phyloP scores from a whole-genome alignment of 2,329 filamentous ascomycete genomes.

The Cladosporium sp. region DNA sequence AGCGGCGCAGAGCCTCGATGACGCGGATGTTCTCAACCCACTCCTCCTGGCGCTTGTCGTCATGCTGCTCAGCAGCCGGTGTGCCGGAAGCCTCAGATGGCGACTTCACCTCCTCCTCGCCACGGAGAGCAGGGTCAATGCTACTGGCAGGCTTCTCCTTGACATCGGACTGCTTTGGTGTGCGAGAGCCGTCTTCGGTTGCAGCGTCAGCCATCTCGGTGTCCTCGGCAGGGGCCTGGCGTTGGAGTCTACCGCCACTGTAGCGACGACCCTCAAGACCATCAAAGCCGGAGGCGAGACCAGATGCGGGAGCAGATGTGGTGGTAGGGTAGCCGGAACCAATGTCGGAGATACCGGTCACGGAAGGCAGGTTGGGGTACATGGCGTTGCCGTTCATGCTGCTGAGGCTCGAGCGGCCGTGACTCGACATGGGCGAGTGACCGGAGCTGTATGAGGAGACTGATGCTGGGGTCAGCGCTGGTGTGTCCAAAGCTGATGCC shows the following conservation, averaged over 20 bases:
- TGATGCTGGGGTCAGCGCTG: slow-evolving; percentile 71
- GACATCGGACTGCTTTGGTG: slow-evolving; percentile 28
- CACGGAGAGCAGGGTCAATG: slow-evolving; percentile 35
- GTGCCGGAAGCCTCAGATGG: slow-evolving; percentile 25
- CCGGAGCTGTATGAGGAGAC: slow-evolving; percentile 70
- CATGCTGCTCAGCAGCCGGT: slow-evolving; percentile 27
- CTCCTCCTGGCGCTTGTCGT: slow-evolving; percentile 46
- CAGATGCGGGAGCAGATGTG: slow-evolving; percentile 62
- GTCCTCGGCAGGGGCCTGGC: slow-evolving; percentile 44
- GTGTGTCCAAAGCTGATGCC: slow-evolving; percentile 55
- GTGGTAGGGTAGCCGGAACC: slow-evolving; percentile 57
- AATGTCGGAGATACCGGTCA: slow-evolving; percentile 60
- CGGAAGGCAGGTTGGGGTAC: slow-evolving; percentile 71
- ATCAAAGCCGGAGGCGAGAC: slow-evolving; percentile 61
- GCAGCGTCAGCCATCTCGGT: slow-evolving; percentile 44
- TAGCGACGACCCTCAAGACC: slow-evolving; percentile 57
- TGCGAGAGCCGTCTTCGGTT: slow-evolving; percentile 34
- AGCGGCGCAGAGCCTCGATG: slow-evolving; percentile 55
- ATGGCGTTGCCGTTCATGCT: slow-evolving; percentile 53
- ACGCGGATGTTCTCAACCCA: slow-evolving; percentile 64
- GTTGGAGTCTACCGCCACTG: slow-evolving; percentile 56
- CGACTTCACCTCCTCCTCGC: slow-evolving; percentile 23
- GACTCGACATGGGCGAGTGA: slow-evolving; percentile 70
- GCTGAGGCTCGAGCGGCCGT: slow-evolving; percentile 52
- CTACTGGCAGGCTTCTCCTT: slow-evolving; percentile 30